These are phyloP conservation scores for Lignosus rhinocerotis DNA, from an alignment of 1,284 basidiomycete species.

Conservation along the genomic window DNA sequence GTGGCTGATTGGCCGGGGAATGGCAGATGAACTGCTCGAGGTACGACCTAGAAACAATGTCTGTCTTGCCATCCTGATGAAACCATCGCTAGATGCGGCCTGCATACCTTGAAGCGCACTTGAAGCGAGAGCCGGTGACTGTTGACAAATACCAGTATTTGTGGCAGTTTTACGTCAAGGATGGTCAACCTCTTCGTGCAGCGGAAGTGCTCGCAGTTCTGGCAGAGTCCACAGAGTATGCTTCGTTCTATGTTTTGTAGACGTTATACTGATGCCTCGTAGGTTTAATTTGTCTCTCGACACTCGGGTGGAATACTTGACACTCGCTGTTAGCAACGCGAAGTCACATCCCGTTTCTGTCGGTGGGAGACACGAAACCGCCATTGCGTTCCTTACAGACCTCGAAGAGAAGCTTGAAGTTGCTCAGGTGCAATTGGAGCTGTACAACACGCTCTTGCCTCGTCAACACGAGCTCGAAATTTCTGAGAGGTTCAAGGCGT, in stretches of 20 bases:
- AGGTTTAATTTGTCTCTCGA: conserved; percentile 75
- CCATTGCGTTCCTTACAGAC: conserved; percentile 89
- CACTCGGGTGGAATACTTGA: conserved; percentile 84
- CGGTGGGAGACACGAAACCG: conserved; percentile 76
- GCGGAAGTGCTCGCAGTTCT: conserved; percentile 86
- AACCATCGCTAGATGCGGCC: conserved; percentile 64
- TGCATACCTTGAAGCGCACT: conserved; percentile 84
- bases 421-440: conserved; percentile 92
- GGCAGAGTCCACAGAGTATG: conserved; percentile 85
- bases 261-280: not conserved
- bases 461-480: conserved; percentile 61
- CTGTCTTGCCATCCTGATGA: not conserved
- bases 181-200: conserved; percentile 82
- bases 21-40: conserved; percentile 90
- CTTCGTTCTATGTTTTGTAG: conserved; percentile 2
- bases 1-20: conserved; percentile 81
- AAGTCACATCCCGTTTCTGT: conserved; percentile 87
- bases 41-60: conserved; percentile 40
- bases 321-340: conserved; percentile 92
- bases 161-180: conserved; percentile 97
- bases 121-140: conserved; percentile 79
- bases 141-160: conserved; percentile 86
- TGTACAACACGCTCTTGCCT: conserved; percentile 67
- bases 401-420: conserved; percentile 97
- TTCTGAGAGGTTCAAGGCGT: conserved; percentile 52